A percentile compares a stretch with the other conserved stretches of the same genome.
phyloP scores from a whole-genome alignment of 2,329 filamentous ascomycete genomes.

The Xylaria sp. region DNA sequence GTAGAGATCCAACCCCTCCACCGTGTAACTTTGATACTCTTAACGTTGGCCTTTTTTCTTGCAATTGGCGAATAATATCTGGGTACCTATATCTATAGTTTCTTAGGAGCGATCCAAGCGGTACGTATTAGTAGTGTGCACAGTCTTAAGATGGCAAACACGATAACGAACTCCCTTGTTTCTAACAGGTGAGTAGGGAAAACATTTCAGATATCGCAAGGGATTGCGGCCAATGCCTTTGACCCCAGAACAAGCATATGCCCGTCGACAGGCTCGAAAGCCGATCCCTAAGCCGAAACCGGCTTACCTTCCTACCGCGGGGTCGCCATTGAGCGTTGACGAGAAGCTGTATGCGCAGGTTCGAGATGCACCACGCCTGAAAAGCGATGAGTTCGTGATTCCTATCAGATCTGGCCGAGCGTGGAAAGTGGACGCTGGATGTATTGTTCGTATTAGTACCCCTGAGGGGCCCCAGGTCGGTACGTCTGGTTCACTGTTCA shows the following conservation, averaged over 20 bases:
- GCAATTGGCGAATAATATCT: background rate
- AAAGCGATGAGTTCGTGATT: slow-evolving; percentile 67
- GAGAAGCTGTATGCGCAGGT: slow-evolving; percentile 69
- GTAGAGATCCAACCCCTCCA: background rate
- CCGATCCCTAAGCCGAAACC: slow-evolving; percentile 61
- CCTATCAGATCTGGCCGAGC: slow-evolving; percentile 79
- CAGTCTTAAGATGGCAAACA: background rate
- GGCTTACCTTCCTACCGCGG: slow-evolving; percentile 59
- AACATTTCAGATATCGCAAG: background rate
- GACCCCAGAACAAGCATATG: slow-evolving; percentile 41
- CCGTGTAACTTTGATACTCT: background rate
- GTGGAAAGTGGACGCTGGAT: slow-evolving; percentile 75
- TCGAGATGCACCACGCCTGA: slow-evolving; percentile 57
- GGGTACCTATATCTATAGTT: background rate
- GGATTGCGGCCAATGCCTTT: slow-evolving; percentile 36
- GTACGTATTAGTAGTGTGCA: no score
- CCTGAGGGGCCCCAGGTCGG: slow-evolving; percentile 81
- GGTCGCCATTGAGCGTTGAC: slow-evolving; percentile 59
- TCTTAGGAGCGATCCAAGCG: background rate
- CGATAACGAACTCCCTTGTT: background rate
- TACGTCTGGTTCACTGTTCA: slow-evolving; percentile 45
- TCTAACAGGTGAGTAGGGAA: background rate
- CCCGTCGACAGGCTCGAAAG: slow-evolving; percentile 57
- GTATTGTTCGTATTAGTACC: slow-evolving; percentile 78
- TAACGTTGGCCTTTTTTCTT: background rate